Evolutionary conservation across 331 rosid genomes (phyloP).

Genomic region (Pyracantha coccinea): DNA sequence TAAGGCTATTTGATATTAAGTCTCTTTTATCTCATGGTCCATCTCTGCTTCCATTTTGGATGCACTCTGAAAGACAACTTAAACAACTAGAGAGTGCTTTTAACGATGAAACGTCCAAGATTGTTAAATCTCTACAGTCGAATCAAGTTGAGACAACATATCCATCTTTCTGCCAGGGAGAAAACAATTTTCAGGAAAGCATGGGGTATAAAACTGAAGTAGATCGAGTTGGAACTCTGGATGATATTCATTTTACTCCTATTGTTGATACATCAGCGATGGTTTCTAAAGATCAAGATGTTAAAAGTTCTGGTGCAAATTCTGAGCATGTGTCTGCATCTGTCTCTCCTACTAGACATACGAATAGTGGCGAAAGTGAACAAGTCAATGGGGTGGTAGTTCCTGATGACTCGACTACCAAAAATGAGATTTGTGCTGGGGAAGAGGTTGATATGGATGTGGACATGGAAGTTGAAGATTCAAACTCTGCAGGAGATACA

Average conservation of each 20-base stretch:
- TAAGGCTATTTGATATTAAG: conserved; percentile 71
- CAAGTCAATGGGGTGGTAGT: conserved; percentile 26
- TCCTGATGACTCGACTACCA: conserved; percentile 35
- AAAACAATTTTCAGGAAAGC: conserved; percentile 25
- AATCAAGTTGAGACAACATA: conserved; percentile 34
- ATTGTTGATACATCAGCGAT: conserved; percentile 14
- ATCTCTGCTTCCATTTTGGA: conserved; percentile 83
- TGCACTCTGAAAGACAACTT: conserved; percentile 66
- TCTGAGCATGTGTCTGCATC: conserved; percentile 27
- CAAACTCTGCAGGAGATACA: conserved; percentile 38
- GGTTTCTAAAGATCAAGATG: conserved; percentile 12
- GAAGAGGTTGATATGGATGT: conserved; percentile 98
- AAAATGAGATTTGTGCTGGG: conserved; percentile 23
- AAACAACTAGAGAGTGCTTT: conserved; percentile 56
- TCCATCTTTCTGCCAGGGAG: conserved; percentile 19
- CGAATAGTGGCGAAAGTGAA: conserved; percentile 23
- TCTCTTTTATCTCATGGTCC: conserved; percentile 53
- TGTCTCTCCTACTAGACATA: conserved; percentile 16
- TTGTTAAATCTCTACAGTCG: conserved; percentile 13
- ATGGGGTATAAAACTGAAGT: conserved; percentile 24
- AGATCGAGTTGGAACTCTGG: conserved; percentile 20
- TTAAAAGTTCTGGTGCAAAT: conserved; percentile 10
- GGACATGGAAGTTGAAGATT: conserved; percentile 95
- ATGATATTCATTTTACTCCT: conserved; percentile 26
- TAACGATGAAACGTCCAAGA: conserved; percentile 37